Conservation (phyloP, 768 basidiomycete species). For the Coprinopsis strossmayeri region DNA sequence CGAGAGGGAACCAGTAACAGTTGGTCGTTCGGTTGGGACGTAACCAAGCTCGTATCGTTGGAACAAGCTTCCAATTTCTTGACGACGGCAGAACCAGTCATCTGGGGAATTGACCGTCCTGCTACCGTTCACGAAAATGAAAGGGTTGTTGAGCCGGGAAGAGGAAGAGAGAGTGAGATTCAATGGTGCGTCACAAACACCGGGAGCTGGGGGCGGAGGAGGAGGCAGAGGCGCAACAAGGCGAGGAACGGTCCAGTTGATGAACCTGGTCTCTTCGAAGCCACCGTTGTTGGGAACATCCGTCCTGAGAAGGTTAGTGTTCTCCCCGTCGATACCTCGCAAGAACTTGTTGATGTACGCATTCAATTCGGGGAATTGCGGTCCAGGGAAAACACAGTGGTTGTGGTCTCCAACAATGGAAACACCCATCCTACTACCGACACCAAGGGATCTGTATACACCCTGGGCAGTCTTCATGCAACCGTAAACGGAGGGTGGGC, state of each 20-base stretch:
- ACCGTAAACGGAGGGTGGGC: slow-evolving; percentile 43
- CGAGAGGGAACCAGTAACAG: slow-evolving; percentile 35
- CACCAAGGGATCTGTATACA: slow-evolving; percentile 44
- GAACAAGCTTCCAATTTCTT: slow-evolving; percentile 40
- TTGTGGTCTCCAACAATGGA: slow-evolving; percentile 38
- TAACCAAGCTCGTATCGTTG: slow-evolving; percentile 45
- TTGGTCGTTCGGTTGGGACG: slow-evolving; percentile 36
- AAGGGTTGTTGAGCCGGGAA: slow-evolving; percentile 33
- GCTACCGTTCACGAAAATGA: slow-evolving; percentile 37
- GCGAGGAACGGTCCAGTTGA: slow-evolving; percentile 40
- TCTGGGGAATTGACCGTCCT: slow-evolving; percentile 28
- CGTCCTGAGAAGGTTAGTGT: slow-evolving; percentile 29
- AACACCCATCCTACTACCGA: slow-evolving; percentile 40
- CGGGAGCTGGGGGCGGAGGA: slow-evolving; percentile 8
- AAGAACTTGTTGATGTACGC: slow-evolving; percentile 55
- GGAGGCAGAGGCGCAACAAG: background rate
- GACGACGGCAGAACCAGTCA: slow-evolving; percentile 45
- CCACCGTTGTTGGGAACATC: slow-evolving; percentile 21
- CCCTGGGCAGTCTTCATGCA: slow-evolving; percentile 44
- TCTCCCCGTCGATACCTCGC: slow-evolving; percentile 33
- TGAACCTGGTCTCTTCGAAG: slow-evolving; percentile 31
- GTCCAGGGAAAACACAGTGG: slow-evolving; percentile 50
- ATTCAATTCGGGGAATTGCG: slow-evolving; percentile 38
- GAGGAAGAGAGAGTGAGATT: too few relatives aligned
- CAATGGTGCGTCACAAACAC: background rate